Percentiles rank a stretch among this genome's conserved stretches.
These are phyloP conservation scores for Fusarium annulatum DNA, from an alignment of 2,329 filamentous ascomycete genomes.

Conservation along the genomic window DNA sequence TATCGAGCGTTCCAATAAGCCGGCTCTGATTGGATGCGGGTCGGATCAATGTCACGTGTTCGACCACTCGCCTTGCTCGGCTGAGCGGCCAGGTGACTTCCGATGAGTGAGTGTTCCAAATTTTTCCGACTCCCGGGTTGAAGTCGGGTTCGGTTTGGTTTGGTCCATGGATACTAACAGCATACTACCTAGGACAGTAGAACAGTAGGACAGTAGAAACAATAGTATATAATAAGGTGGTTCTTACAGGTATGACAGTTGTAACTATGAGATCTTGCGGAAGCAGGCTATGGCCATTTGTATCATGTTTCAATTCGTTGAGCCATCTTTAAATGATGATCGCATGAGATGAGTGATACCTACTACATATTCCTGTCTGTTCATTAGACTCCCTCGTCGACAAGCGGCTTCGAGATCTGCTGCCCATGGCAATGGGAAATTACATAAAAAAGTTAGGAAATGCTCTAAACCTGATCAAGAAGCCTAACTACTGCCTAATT, in stretches of 20 bases:
- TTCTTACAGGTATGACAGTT: neutral
- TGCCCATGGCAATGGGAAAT: constrained; percentile 33
- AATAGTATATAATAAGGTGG: neutral
- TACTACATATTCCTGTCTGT: neutral
- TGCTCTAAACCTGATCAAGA: constrained; percentile 19
- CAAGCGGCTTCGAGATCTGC: neutral
- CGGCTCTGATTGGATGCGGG: constrained; percentile 54
- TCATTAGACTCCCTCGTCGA: neutral
- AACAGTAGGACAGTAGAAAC: neutral
- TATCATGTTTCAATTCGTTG: neutral
- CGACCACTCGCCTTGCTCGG: constrained; percentile 32
- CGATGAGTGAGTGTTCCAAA: constrained; percentile 21
- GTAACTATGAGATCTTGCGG: neutral
- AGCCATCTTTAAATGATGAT: neutral
- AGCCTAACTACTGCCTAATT: constrained; percentile 31
- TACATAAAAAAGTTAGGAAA: neutral
- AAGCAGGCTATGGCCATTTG: neutral
- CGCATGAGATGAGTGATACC: neutral
- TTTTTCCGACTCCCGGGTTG: constrained; percentile 35
- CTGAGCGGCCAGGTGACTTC: constrained; percentile 34
- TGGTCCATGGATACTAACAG: neutral
- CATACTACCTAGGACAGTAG: too few species aligned
- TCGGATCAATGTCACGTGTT: constrained; percentile 52
- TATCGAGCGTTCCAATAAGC: constrained; percentile 57
- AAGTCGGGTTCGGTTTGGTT: constrained; percentile 27